These are phyloP conservation scores for Fusarium agapanthi DNA, from an alignment of 2,329 filamentous ascomycete species.

Conservation along the genomic window DNA sequence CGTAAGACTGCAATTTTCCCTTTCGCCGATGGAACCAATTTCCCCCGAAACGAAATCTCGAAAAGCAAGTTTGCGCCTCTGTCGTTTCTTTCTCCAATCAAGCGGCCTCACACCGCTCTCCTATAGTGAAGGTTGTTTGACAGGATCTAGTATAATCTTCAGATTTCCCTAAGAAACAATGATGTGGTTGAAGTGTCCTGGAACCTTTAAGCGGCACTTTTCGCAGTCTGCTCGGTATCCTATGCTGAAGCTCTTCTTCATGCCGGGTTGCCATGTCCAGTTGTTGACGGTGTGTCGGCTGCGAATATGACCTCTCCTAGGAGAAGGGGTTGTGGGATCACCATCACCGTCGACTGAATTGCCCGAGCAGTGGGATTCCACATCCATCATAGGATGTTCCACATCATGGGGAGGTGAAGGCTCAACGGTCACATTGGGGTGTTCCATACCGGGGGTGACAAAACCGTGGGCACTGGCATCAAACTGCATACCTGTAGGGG, in stretches of 20 bases:
- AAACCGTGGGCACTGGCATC: constrained; percentile 48
- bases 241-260: constrained; percentile 79
- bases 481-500: constrained; percentile 45
- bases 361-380: constrained; percentile 41
- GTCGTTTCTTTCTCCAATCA: constrained; percentile 28
- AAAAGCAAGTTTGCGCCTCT: neutral
- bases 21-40: neutral
- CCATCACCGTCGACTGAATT: constrained; percentile 43
- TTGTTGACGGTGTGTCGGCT: constrained; percentile 68
- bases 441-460: constrained; percentile 42
- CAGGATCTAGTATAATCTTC: constrained; percentile 41
- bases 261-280: constrained; percentile 69
- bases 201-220: constrained; percentile 77
- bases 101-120: constrained; percentile 41
- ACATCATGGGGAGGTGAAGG: constrained; percentile 48
- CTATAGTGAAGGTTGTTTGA: constrained; percentile 35
- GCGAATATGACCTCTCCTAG: constrained; percentile 64
- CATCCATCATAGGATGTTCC: constrained; percentile 52
- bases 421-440: constrained; percentile 26
- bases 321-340: constrained; percentile 56
- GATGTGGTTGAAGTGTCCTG: constrained; percentile 84
- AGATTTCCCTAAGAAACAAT: constrained; percentile 65
- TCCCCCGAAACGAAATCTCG: too few relatives aligned
- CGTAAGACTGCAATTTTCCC: neutral
- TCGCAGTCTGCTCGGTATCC: constrained; percentile 81